Conservation (phyloP, 176 grass and related monocot genomes). For the Saccharum spontaneum region DNA sequence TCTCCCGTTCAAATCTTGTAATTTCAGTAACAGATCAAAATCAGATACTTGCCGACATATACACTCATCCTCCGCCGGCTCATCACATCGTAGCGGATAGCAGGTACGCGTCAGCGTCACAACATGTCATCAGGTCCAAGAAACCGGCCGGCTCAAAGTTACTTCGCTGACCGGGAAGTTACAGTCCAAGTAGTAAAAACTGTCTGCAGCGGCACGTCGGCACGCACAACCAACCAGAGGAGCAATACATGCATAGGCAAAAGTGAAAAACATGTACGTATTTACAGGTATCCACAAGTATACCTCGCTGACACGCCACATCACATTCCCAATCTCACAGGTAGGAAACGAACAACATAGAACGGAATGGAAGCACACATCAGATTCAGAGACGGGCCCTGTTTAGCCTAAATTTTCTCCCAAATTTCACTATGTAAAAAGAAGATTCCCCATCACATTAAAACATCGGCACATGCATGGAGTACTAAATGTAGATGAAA, state of each 20-base stretch:
- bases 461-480: no score
- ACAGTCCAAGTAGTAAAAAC: not conserved
- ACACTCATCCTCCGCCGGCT: not conserved
- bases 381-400: not conserved
- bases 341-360: not conserved
- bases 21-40: not conserved
- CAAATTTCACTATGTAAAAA: no score
- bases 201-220: constrained; percentile 14
- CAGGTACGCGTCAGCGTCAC: constrained; percentile 16
- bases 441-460: no score
- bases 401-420: no score
- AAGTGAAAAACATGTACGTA: not conserved
- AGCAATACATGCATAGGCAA: not conserved
- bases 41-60: not conserved
- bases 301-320: not conserved
- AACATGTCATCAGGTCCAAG: constrained; percentile 21
- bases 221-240: not conserved
- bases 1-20: not conserved
- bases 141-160: constrained; percentile 23
- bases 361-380: not conserved
- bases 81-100: not conserved
- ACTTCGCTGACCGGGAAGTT: constrained; percentile 13
- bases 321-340: not conserved
- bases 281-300: not conserved
- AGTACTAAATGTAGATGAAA: no score